A percentile compares a stretch with the other conserved stretches of the same genome.
phyloP scores from a whole-genome alignment of 495 filamentous ascomycete species.

The Polyplosphaeria fusca region DNA sequence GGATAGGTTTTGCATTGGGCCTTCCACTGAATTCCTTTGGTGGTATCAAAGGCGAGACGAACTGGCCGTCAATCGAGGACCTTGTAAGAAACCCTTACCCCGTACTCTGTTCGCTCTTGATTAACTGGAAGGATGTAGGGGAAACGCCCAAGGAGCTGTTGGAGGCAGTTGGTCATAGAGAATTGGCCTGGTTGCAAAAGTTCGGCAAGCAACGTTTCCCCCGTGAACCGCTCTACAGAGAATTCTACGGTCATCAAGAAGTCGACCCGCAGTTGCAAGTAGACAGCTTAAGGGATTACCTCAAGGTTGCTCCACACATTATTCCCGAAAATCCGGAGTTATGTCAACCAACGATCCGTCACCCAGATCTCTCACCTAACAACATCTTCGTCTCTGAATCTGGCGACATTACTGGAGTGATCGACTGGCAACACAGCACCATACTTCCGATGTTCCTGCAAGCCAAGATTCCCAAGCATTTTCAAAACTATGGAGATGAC shows the following conservation, averaged over 20 bases:
- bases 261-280: not conserved
- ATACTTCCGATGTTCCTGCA: not conserved
- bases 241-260: not conserved
- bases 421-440: conserved; percentile 7
- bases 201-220: not conserved
- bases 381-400: conserved; percentile 4
- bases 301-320: not conserved
- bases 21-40: not conserved
- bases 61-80: not conserved
- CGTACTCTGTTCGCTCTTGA: not conserved
- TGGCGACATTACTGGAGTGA: conserved; percentile 5
- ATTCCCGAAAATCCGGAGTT: not conserved
- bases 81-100: not conserved
- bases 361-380: not conserved
- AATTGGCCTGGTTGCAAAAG: not conserved
- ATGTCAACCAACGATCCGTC: not conserved
- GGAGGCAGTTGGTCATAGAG: not conserved
- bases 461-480: not conserved
- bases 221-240: not conserved
- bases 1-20: not conserved
- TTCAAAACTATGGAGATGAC: not conserved
- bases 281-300: not conserved
- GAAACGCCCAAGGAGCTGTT: not conserved
- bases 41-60: not conserved
- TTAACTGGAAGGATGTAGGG: not conserved